Conservation (phyloP, 1,284 basidiomycete genomes). For the Naganishia albida region DNA sequence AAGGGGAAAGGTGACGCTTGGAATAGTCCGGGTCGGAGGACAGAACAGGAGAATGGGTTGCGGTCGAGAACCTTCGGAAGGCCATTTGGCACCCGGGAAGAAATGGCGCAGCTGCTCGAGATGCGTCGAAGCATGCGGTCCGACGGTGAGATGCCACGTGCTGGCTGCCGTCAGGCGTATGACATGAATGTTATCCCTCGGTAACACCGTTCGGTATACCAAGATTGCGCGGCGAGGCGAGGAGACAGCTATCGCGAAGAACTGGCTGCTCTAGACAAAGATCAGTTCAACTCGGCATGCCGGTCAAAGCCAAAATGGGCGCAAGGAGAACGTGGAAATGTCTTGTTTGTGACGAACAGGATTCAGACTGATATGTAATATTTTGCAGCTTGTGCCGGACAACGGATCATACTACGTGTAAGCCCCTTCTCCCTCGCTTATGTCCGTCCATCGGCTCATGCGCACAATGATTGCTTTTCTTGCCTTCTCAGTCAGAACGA, state of each 20-base stretch:
- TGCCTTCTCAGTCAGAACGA: conserved; percentile 71
- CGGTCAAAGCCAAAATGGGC: not conserved
- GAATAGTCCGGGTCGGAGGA: not conserved
- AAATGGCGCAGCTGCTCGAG: no score
- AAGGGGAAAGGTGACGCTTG: not conserved
- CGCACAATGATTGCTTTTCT: not conserved
- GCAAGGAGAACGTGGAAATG: no score
- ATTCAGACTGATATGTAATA: not conserved
- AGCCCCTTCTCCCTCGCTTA: not conserved
- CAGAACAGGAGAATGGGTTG: not conserved
- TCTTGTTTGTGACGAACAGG: not conserved
- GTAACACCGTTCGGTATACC: no score
- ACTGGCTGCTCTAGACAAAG: not conserved
- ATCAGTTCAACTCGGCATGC: not conserved
- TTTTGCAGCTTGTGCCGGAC: conserved; percentile 67
- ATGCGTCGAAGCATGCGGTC: no score
- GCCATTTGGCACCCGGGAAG: no score
- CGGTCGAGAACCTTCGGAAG: not conserved
- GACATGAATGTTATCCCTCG: no score
- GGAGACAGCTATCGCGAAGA: no score
- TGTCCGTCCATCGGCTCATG: conserved; percentile 76
- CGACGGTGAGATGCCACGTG: no score
- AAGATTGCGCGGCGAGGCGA: no score
- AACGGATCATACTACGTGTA: conserved; percentile 48
- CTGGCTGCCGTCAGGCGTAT: no score